Percentiles rank a stretch among this genome's conserved stretches.
These are phyloP conservation scores for Protea cynaroides DNA, from an alignment of 164 flowering plant genomes.

Conservation along the genomic window DNA sequence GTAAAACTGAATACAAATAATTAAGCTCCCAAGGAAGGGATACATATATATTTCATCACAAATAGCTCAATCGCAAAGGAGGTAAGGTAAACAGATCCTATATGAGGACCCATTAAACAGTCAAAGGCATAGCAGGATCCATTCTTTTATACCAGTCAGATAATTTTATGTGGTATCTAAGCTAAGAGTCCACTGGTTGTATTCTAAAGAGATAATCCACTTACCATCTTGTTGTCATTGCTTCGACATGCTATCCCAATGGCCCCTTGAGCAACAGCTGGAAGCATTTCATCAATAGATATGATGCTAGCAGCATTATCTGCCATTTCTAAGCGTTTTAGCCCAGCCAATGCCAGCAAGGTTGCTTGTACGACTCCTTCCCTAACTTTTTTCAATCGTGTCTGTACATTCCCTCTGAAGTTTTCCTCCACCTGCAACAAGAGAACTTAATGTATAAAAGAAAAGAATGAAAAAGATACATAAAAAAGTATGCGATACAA, in stretches of 20 bases:
- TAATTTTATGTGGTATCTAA: background rate
- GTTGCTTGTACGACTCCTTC: constrained; percentile 93
- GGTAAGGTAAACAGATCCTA: no score
- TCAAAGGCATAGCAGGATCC: no score
- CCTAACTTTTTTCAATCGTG: constrained; percentile 73
- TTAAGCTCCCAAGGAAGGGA: no score
- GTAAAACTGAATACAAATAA: no score
- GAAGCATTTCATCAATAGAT: constrained; percentile 92
- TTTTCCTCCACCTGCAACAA: constrained; percentile 68
- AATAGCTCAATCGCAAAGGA: no score
- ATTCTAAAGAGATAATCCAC: constrained; percentile 1
- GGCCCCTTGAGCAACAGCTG: constrained; percentile 99
- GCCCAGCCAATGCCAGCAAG: constrained; percentile 89
- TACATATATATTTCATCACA: no score
- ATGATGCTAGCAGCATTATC: constrained; percentile 73
- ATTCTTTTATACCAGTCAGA: background rate
- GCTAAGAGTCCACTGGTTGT: background rate
- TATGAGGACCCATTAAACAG: no score
- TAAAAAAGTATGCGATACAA: background rate
- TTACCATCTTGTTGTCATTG: constrained; percentile 83
- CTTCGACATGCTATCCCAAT: constrained; percentile 95
- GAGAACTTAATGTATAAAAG: background rate
- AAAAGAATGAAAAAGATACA: background rate
- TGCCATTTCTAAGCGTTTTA: constrained; percentile 80
- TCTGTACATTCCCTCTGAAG: constrained; percentile 94